phyloP scores from a whole-genome alignment of 345 rosid species.

The Dovyalis caffra region DNA sequence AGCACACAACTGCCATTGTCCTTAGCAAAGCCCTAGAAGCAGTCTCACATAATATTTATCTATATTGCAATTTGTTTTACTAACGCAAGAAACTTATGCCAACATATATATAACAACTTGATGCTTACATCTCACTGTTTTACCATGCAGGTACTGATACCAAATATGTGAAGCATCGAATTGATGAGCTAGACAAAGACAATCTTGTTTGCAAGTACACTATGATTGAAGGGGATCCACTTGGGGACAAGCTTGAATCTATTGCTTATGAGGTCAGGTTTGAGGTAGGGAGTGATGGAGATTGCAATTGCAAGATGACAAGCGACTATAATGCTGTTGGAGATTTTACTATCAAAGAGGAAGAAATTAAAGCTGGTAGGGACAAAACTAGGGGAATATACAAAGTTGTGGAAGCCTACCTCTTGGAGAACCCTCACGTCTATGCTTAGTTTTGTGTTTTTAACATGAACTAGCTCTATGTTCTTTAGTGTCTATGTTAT shows the following conservation, averaged over 20 bases:
- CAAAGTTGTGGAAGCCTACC: slow-evolving; percentile 30
- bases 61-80: too few relatives aligned
- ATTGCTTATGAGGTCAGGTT: slow-evolving; percentile 23
- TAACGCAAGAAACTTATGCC: too few relatives aligned
- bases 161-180: slow-evolving; percentile 10
- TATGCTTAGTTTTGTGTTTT: slow-evolving; percentile 1
- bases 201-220: slow-evolving; percentile 8
- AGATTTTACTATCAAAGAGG: slow-evolving; percentile 21
- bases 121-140: too few relatives aligned
- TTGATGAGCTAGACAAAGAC: slow-evolving; percentile 11
- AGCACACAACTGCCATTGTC: too few relatives aligned
- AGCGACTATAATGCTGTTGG: slow-evolving; percentile 20
- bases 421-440: slow-evolving; percentile 26
- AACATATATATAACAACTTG: too few relatives aligned
- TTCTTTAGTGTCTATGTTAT: not conserved
- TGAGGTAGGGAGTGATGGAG: slow-evolving; percentile 22
- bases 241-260: slow-evolving; percentile 17
- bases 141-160: not conserved
- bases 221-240: slow-evolving; percentile 8
- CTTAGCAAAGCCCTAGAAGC: too few relatives aligned
- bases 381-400: slow-evolving; percentile 8
- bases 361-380: slow-evolving; percentile 23
- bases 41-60: too few relatives aligned
- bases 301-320: slow-evolving; percentile 25
- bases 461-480: not conserved